These are phyloP conservation scores for Leccinum boreale DNA, from an alignment of 768 basidiomycete genomes.

Conservation along the genomic window DNA sequence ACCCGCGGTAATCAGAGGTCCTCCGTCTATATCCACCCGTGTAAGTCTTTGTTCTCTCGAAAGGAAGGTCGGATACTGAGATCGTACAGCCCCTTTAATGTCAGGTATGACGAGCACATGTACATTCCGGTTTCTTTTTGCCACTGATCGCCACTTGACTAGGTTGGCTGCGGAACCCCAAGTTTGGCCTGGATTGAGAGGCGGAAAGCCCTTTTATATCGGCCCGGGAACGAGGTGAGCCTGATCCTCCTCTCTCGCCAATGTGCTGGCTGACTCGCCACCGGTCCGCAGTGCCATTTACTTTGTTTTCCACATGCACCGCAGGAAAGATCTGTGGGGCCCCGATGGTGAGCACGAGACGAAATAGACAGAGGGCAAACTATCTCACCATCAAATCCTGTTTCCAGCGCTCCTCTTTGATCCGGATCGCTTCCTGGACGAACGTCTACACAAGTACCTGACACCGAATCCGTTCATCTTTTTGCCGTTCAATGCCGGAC, in stretches of 20 bases:
- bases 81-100: slow-evolving; percentile 17
- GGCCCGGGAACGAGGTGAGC: slow-evolving; percentile 36
- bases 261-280: not conserved
- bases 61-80: not conserved
- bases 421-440: slow-evolving; percentile 64
- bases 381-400: no score
- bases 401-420: slow-evolving; percentile 45
- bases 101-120: slow-evolving; percentile 16
- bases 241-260: not conserved
- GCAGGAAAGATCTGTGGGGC: slow-evolving; percentile 38
- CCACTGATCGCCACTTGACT: not conserved
- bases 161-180: slow-evolving; percentile 18
- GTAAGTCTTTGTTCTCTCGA: slow-evolving; percentile 11
- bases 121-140: not conserved
- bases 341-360: slow-evolving; percentile 29
- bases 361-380: no score
- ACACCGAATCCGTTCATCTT: slow-evolving; percentile 65
- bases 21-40: slow-evolving; percentile 32
- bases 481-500: slow-evolving; percentile 66
- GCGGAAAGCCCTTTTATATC: slow-evolving; percentile 50
- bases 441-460: slow-evolving; percentile 50
- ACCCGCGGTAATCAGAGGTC: slow-evolving; percentile 24
- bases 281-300: slow-evolving; percentile 8
- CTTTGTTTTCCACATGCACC: slow-evolving; percentile 34
- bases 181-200: slow-evolving; percentile 19